Percentiles rank a stretch among this genome's conserved stretches.
Evolutionary conservation across 2,329 filamentous ascomycete genomes (phyloP).

Genomic region (Stemphylium lycopersici): DNA sequence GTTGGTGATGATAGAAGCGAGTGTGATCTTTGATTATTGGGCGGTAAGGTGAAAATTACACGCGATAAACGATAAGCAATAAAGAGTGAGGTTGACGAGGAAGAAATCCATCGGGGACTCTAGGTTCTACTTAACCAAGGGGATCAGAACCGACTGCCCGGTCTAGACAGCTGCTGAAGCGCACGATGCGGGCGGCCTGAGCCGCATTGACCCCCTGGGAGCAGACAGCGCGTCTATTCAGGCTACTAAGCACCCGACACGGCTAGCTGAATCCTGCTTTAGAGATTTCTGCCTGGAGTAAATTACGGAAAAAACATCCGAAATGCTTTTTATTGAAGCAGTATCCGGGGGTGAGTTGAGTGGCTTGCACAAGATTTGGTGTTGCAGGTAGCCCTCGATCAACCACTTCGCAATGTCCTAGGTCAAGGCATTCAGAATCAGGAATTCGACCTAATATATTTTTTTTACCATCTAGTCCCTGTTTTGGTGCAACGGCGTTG

Average conservation of each 20-base stretch:
- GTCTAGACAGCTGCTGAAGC: slow-evolving; percentile 2
- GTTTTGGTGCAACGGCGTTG: neutral
- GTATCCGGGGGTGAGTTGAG: neutral
- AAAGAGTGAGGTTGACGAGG: slow-evolving; percentile 7
- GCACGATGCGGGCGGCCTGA: slow-evolving; percentile 14
- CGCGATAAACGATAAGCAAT: slow-evolving; percentile 1
- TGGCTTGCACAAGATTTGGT: neutral
- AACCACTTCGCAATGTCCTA: neutral
- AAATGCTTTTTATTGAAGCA: neutral
- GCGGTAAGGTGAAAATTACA: neutral
- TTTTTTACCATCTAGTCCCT: neutral
- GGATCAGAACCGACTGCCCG: slow-evolving; percentile 1
- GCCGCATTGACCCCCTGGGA: slow-evolving; percentile 5
- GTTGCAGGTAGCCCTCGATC: neutral
- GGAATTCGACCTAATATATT: neutral
- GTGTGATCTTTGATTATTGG: neutral
- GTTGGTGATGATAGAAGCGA: neutral
- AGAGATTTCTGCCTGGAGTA: slow-evolving; percentile 5
- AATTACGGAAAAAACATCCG: slow-evolving; percentile 5
- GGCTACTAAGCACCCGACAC: slow-evolving; percentile 3
- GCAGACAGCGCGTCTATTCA: neutral
- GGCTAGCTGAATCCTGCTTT: slow-evolving; percentile 1
- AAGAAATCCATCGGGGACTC: neutral
- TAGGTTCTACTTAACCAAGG: slow-evolving; percentile 11
- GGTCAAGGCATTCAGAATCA: neutral